Percentiles rank a stretch among this genome's conserved stretches.
phyloP scores from a whole-genome alignment of 495 filamentous ascomycete genomes.

The Aspergillus sclerotiicarbonarius region DNA sequence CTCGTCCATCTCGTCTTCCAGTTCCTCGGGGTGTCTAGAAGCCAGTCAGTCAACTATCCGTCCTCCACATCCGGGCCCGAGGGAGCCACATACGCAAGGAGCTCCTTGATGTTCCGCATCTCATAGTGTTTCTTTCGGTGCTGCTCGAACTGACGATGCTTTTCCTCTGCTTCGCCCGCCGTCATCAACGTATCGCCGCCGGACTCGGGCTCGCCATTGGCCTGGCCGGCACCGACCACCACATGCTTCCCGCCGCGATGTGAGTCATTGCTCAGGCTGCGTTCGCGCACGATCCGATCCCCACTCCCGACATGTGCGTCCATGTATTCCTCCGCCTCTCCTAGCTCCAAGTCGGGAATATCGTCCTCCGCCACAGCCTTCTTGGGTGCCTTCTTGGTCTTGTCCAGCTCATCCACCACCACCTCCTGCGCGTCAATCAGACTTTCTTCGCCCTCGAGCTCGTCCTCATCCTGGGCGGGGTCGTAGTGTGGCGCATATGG shows the following conservation, averaged over 20 bases:
- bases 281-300: constrained; percentile 47
- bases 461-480: constrained; percentile 78
- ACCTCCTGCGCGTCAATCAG: constrained; percentile 57
- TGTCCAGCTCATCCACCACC: constrained; percentile 72
- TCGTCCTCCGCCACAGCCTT: constrained; percentile 61
- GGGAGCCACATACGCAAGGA: constrained; percentile 67
- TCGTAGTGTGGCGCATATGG: constrained; percentile 92
- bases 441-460: constrained; percentile 46
- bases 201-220: constrained; percentile 52
- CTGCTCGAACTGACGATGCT: constrained; percentile 87
- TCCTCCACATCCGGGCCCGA: too few relatives aligned
- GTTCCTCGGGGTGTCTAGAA: constrained; percentile 46
- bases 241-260: constrained; percentile 67
- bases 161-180: constrained; percentile 76
- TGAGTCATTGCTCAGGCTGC: constrained; percentile 47
- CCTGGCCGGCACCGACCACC: constrained; percentile 67
- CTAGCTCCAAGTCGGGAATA: constrained; percentile 88
- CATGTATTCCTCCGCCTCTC: constrained; percentile 81
- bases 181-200: constrained; percentile 58
- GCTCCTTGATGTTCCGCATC: constrained; percentile 90
- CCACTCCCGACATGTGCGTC: constrained; percentile 13
- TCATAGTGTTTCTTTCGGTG: constrained; percentile 95
- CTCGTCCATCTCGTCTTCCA: constrained; percentile 51
- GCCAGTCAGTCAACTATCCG: constrained; percentile 9
- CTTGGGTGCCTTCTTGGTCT: constrained; percentile 34